Conservation (phyloP, 805 yeast genomes). For the Monosporozyma yasuniensis region DNA sequence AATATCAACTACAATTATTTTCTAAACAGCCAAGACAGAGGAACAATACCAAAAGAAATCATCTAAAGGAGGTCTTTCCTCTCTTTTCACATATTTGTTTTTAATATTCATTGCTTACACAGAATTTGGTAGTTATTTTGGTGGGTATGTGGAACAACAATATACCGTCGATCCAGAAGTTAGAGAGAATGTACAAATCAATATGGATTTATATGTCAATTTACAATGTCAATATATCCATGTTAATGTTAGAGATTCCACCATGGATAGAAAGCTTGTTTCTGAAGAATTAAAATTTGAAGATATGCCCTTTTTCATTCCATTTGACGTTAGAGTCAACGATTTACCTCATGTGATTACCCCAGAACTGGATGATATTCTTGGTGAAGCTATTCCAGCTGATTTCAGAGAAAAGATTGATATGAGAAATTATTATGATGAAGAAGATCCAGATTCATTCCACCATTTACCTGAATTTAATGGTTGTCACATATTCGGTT, state of each 20-base stretch:
- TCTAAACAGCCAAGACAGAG: conserved; percentile 44
- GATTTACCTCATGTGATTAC: conserved; percentile 40
- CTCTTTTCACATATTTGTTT: conserved; percentile 52
- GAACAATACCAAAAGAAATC: conserved; percentile 67
- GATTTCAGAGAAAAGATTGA: conserved; percentile 43
- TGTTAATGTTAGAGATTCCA: conserved; percentile 67
- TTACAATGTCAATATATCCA: conserved; percentile 75
- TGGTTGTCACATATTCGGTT: conserved; percentile 82
- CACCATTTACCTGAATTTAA: conserved; percentile 45
- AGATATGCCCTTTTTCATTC: conserved; percentile 51
- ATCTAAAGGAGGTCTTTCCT: conserved; percentile 65
- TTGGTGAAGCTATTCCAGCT: conserved; percentile 59
- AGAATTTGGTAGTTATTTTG: conserved; percentile 75
- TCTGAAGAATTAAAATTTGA: conserved; percentile 65
- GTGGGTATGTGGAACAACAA: conserved; percentile 71
- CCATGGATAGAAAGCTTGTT: conserved; percentile 72
- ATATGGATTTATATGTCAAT: conserved; percentile 70
- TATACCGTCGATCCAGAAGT: conserved; percentile 63
- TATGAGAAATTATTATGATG: conserved; percentile 20
- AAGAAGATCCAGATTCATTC: conserved; percentile 9
- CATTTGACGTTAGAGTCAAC: conserved; percentile 39
- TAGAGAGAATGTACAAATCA: conserved; percentile 52
- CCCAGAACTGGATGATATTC: conserved; percentile 58
- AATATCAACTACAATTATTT: neutral
- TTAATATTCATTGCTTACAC: conserved; percentile 69